phyloP scores from a whole-genome alignment of 345 rosid species.

The Syzygium grande region DNA sequence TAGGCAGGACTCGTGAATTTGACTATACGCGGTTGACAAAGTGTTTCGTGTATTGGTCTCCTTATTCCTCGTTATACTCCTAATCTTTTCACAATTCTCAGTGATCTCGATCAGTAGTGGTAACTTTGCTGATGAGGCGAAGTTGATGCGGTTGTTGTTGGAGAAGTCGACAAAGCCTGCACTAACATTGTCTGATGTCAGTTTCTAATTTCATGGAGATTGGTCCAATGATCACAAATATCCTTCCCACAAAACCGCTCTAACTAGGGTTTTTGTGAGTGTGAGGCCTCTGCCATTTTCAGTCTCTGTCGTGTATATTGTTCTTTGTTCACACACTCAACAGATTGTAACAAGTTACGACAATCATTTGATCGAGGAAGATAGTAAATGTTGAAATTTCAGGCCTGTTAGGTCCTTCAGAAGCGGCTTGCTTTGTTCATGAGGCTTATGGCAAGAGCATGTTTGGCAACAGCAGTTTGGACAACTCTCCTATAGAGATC shows the following conservation, averaged over 20 bases:
- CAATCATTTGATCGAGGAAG: neutral
- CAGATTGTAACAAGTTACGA: neutral
- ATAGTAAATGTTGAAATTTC: neutral
- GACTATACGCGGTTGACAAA: neutral
- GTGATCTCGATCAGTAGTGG: neutral
- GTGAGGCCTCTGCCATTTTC: neutral
- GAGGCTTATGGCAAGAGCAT: neutral
- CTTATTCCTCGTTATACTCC: neutral
- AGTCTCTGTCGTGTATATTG: neutral
- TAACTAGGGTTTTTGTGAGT: neutral
- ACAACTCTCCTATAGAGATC: neutral
- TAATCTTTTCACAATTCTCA: neutral
- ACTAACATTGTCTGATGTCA: neutral
- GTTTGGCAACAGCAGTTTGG: neutral
- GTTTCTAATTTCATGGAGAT: neutral
- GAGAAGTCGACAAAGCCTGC: neutral
- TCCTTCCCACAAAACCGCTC: neutral
- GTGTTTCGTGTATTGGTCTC: neutral
- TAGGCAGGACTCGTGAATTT: neutral
- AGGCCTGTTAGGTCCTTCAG: neutral
- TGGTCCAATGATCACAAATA: neutral
- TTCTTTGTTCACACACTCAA: neutral
- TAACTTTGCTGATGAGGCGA: neutral
- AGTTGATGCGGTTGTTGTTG: neutral
- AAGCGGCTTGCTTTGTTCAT: neutral